Base-by-base conservation (phyloP, 345 rosid species). In the Eucalyptus marginata region DNA sequence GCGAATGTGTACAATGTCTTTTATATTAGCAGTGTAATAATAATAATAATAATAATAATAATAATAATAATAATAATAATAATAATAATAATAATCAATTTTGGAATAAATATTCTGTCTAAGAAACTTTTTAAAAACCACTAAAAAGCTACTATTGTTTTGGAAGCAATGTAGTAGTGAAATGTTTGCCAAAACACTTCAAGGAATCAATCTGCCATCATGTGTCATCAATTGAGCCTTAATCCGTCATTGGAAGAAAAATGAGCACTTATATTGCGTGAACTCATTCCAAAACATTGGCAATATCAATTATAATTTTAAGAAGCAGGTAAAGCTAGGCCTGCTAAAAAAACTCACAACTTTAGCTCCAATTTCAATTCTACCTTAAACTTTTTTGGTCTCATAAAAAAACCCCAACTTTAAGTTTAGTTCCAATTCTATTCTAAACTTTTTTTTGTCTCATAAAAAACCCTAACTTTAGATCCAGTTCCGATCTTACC, bases 401-500 rank as follows among this genome's bases (percentile, higher is more conserved):
- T 22, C 27, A 54, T 20, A 22, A 54, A 54, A 54, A 18, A 22
- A 8, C 1, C 59, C 27, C 2, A 54, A 54, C 59, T 22, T 54
- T 54, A 54, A 14, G 25, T 20, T 54, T 22, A 22, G 27, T 20
- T 22, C 27, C 27, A 54, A 54, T 20, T 54, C 0, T 54, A 20
- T 22, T 22, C 59, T 54, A 22, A 54, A 54, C 59, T 8, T 20
- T 8, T 52, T 54, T 54, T 54, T 54, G 25, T 54, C 27, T 54
- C 59, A 54, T 8, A 54, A 54, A 22, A 54, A 54, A 20, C 12
- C 59, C 59, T 10, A 54, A 1, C 59, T 54, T 54, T 54, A 54
- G 27, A 22, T 54, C 27, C 59, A 54, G 0, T 54, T 9, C 27
- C 27, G 0, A 22, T 20, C 1, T 22, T 54, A 8, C 27, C 27